phyloP scores from a whole-genome alignment of 805 yeast genomes.

The Saccharomycopsis vini region DNA sequence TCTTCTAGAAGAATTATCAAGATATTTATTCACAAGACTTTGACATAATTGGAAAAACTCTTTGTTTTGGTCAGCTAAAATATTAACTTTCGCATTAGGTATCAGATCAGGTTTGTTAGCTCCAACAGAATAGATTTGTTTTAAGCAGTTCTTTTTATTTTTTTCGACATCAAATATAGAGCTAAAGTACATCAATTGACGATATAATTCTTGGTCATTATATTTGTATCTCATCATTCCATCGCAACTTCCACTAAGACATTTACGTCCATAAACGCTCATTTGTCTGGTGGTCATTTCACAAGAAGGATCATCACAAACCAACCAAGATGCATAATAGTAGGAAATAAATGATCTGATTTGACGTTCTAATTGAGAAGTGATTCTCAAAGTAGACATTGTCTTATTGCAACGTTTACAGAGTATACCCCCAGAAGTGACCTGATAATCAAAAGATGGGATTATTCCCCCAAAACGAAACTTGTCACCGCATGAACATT shows the following conservation, averaged over 20 bases:
- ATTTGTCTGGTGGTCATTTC: constrained; percentile 73
- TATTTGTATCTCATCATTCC: constrained; percentile 77
- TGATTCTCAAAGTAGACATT: constrained; percentile 46
- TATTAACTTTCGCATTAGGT: constrained; percentile 4
- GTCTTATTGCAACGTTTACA: constrained; percentile 54
- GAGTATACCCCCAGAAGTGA: constrained; percentile 60
- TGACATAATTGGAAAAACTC: constrained; percentile 44
- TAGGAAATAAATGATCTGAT: constrained; percentile 60
- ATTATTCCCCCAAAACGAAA: constrained; percentile 72
- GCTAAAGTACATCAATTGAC: constrained; percentile 72
- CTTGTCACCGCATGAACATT: constrained; percentile 52
- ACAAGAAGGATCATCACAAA: constrained; percentile 81
- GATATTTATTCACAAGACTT: constrained; percentile 59
- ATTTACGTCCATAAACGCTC: constrained; percentile 81
- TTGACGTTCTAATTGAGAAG: constrained; percentile 65
- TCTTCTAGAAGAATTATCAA: constrained; percentile 77
- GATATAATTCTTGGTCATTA: constrained; percentile 72
- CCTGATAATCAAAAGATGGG: constrained; percentile 48
- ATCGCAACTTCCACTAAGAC: constrained; percentile 60
- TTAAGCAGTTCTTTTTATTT: constrained; percentile 49
- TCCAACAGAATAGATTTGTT: constrained; percentile 38
- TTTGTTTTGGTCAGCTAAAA: constrained; percentile 63
- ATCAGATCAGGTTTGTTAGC: constrained; percentile 14
- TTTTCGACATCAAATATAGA: constrained; percentile 76
- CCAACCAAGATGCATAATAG: constrained; percentile 81